Conservation (phyloP, 768 basidiomycete genomes). For the Favolaschia claudopus region DNA sequence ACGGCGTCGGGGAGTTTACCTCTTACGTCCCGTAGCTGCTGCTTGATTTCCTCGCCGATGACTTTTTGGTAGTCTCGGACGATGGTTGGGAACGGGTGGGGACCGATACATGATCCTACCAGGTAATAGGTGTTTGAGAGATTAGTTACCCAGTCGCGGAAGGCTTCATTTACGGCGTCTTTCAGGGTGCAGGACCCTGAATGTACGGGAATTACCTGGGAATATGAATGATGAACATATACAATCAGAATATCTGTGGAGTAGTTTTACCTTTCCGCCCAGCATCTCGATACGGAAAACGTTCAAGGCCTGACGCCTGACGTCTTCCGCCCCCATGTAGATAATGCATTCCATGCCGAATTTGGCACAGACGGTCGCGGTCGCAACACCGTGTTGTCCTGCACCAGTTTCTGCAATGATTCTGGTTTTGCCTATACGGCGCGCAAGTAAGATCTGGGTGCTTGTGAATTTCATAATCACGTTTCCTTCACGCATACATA, state of each 20-base stretch:
- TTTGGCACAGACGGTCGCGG: constrained; percentile 96
- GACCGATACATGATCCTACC: constrained; percentile 96
- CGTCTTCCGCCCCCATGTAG: constrained; percentile 99
- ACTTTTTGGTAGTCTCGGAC: constrained; percentile 98
- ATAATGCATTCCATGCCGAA: constrained; percentile 95
- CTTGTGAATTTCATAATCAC: constrained; percentile 14
- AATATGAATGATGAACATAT: not conserved
- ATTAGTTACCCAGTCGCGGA: constrained; percentile 99
- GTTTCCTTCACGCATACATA: constrained; percentile 37
- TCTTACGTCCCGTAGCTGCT: constrained; percentile 71
- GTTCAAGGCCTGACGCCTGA: constrained; percentile 93
- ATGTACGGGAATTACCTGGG: constrained; percentile 88
- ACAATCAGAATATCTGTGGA: not conserved
- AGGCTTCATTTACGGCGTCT: constrained; percentile 97
- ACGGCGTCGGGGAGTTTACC: constrained; percentile 94
- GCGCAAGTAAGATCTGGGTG: constrained; percentile 87
- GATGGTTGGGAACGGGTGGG: constrained; percentile 98
- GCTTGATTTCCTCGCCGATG: constrained; percentile 94
- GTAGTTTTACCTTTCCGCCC: constrained; percentile 75
- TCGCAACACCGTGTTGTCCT: constrained; percentile 98
- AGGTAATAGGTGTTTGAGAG: constrained; percentile 94
- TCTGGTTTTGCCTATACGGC: constrained; percentile 90
- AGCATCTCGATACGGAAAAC: constrained; percentile 99
- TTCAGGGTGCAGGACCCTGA: constrained; percentile 96
- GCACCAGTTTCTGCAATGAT: constrained; percentile 99